Evolutionary conservation across 305 asterid genomes (phyloP), one percentile per base, ranked within the genome.

Genomic region (Caryopteris hybrid): DNA sequence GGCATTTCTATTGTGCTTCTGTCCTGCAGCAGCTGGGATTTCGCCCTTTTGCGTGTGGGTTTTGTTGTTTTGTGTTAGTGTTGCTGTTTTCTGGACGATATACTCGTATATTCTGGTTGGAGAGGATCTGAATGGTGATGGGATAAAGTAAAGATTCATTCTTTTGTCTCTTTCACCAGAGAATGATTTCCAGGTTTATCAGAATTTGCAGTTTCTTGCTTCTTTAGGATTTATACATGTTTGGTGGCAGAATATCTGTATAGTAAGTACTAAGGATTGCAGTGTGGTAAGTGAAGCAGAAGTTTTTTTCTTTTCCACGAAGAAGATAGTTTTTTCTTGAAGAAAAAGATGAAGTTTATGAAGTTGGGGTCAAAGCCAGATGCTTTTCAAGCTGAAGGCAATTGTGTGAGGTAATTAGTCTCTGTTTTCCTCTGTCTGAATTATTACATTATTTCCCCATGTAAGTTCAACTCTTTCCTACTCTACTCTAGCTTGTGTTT

Each of bases 301-400:
- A 46, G 21, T 10, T 58, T 16, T 12, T 52, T 39, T 46, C 8
- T 48, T n/a, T n/a, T 34, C 27, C 27, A 18, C 64, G 54, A 60
- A 43, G 68, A 55, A 45, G 60, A 48, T 46, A 65, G 29, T 50
- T 6, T 54, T 65, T 48, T 64, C 61, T 46, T 62, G 34, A 77
- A 68, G 38, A 34, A 55, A 61, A 75, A 77, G 50, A 92, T 92
- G 98, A 89, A 89, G 92, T 89, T 78, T 70, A 92, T 92, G 98
- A 92, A 92, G 86, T 68, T 92, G 86, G 98, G 97, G 6, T 92
- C 98, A 43, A 92, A 88, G 84, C 93, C 95, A 47, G 96, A 92
- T 84, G 85, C 91, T 74, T 92, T 92, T 71, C 95, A 85, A 76
- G 75, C 84, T 63, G 86, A 86, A 60, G 97, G 92, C 16, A 84